Evolutionary conservation across 2,329 filamentous ascomycete species (phyloP), one percentile per base, ranked within the genome.

Genomic region (Ilyonectria robusta): DNA sequence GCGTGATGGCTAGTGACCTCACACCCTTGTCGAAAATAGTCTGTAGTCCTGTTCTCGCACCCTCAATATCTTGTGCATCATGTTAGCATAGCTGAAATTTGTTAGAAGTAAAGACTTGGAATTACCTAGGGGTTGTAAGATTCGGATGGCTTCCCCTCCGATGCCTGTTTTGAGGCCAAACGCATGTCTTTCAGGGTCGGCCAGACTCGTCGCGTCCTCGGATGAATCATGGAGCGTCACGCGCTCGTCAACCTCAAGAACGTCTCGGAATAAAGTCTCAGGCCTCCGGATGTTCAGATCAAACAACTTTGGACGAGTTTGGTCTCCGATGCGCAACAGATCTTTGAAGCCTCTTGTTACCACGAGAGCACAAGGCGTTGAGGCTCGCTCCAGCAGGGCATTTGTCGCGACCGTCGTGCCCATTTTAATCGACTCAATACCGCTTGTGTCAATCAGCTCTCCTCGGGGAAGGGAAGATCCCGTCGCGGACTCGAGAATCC

Each of bases 291-390:
- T 97, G n/a, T 92, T 93, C 50, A 97, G 84, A 77, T 97, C 94
- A 75, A 97, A 97, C 72, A 98, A 96, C 77, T 91, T 91, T 15
- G 94, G 94, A 47, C 94, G 86, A n/a, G 91, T 93, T 83, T 97
- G 94, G 79, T 97, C 97, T 13, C 94, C 94, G 78, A 97, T 97
- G 59, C 91, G 87, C 21, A 97, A 84, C 74, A 93, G 95, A 79
- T 97, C 94, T 71, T 89, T 62, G 47, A 62, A 93, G 0, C 92
- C 92, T 67, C 88, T 89, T 2, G 90, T 93, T 6, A 92, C 89
- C 5, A 94, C 84, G 75, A 94, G 84, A 2, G 90, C 92, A 70
- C 92, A 90, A 55, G 85, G 86, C 74, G 93, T 91, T 23, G 92
- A 92, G 77, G 93, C 93, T 40, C 91, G 82, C 76, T 94, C 91